Evolutionary conservation across 345 rosid species (phyloP), one percentile per base, ranked within the genome.

Genomic region (Angophora floribunda): DNA sequence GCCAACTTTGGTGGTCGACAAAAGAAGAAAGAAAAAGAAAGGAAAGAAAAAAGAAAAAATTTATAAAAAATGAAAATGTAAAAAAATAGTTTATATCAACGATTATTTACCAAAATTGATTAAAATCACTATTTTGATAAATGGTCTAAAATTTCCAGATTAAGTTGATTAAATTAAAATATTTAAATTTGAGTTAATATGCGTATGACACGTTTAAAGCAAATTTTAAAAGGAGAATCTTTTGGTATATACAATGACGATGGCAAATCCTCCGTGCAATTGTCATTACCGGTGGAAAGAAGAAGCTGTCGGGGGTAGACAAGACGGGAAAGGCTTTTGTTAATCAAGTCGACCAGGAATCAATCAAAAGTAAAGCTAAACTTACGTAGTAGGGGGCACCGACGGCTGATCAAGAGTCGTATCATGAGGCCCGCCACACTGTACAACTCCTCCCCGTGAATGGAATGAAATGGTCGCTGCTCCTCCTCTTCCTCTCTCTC

Each of bases 1-100:
- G 32, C 24, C 6, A 1, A 55, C 12, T 55, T 5, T 0, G 24
- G 1, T 5, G 21, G 7, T 26, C 21, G 21, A 4, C 0, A 3
- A 22, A 55, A 55, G 9, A 52, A 22, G 5, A 21, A 53, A 3
- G 8, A 53, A 53, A 52, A 52, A 17, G 1, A 0, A 16, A 16
- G 3, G 1, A 19, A 52, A n/a, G n/a, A n/a, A n/a, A n/a, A n/a
- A n/a, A n/a, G n/a, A n/a, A 19, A 53, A 55, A 55, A 26, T 3
- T 55, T 55, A 55, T 21, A 55, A 7, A 26, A 21, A 55, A 8
- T n/a, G 8, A 36, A 55, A 22, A 4, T 7, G 1, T 22, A 55
- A 55, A 55, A 55, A 7, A 9, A 55, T 9, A 55, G 28, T 55
- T 2, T 6, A 55, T 7, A 36, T 22, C 12, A 22, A 1, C 22